phyloP scores from a whole-genome alignment of 2,329 filamentous ascomycete species.

The Diaporthe vexans region DNA sequence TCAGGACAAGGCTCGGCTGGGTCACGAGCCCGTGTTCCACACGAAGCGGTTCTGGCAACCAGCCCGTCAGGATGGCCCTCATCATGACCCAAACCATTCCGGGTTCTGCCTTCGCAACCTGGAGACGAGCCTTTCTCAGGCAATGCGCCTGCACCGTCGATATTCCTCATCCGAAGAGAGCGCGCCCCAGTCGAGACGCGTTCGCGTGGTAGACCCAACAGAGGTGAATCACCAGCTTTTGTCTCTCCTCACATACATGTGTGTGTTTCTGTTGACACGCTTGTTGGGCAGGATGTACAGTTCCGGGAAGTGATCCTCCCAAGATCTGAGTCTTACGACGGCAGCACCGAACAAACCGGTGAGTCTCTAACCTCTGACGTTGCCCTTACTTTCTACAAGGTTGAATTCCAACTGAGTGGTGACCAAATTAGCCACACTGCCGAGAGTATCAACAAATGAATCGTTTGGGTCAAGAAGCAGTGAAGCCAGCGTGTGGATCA shows the following conservation, averaged over 20 bases:
- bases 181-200: neutral
- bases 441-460: neutral
- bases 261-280: neutral
- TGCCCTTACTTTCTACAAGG: neutral
- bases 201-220: conserved; percentile 12
- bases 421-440: neutral
- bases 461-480: conserved; percentile 15
- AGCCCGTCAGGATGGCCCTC: conserved; percentile 17
- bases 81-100: conserved; percentile 19
- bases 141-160: conserved; percentile 23
- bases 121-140: conserved; percentile 21
- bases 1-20: conserved; percentile 7
- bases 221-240: conserved; percentile 1
- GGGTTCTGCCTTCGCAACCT: conserved; percentile 28
- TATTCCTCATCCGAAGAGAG: conserved; percentile 4
- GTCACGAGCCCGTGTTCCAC: conserved; percentile 22
- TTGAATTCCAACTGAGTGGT: neutral
- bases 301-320: conserved; percentile 35
- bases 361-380: conserved; percentile 7
- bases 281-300: conserved; percentile 5
- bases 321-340: conserved; percentile 35
- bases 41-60: conserved; percentile 28
- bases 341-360: conserved; percentile 35
- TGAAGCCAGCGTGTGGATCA: conserved; percentile 34
- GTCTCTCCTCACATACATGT: neutral